A percentile compares a stretch with the other conserved stretches of the same genome.
phyloP scores from a whole-genome alignment of 139 green algal genomes.

The Trebouxia sp. region DNA sequence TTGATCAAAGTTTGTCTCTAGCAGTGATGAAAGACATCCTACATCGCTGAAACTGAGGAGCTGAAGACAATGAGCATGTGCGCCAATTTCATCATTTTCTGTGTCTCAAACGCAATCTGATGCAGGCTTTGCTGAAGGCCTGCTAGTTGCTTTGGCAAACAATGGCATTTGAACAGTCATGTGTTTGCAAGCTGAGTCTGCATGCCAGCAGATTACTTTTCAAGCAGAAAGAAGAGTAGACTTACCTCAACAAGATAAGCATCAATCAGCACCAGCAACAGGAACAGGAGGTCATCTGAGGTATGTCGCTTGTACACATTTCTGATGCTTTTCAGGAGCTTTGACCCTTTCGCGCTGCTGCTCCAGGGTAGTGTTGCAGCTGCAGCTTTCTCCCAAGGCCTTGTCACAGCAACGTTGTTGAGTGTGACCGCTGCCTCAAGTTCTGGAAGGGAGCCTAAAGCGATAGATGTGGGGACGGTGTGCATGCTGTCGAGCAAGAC shows the following conservation, averaged over 20 bases:
- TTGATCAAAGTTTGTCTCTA: too few relatives aligned
- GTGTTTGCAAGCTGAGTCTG: too few relatives aligned
- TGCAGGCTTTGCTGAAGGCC: too few relatives aligned
- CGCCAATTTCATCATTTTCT: too few relatives aligned
- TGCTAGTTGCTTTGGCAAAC: too few relatives aligned
- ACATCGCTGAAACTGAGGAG: too few relatives aligned
- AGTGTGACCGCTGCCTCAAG: conserved; percentile 14
- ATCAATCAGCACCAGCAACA: conserved; percentile 77
- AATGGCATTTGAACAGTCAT: too few relatives aligned
- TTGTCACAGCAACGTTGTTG: background rate
- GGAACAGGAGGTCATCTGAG: conserved; percentile 80
- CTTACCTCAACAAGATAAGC: conserved; percentile 58
- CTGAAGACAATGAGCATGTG: too few relatives aligned
- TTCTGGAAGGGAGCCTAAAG: background rate
- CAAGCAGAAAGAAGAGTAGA: too few relatives aligned
- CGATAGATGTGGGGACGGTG: conserved; percentile 22
- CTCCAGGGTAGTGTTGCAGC: background rate
- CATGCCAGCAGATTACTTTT: conserved; percentile 4
- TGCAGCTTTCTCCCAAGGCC: background rate
- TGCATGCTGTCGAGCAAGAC: conserved; percentile 6
- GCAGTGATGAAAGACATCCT: too few relatives aligned
- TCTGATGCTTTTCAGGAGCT: conserved; percentile 48
- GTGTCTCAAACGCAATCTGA: too few relatives aligned
- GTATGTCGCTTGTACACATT: conserved; percentile 55
- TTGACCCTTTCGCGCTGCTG: conserved; percentile 30